Conservation (phyloP, 1,139 yeast species). For the Pichia inconspicua region DNA sequence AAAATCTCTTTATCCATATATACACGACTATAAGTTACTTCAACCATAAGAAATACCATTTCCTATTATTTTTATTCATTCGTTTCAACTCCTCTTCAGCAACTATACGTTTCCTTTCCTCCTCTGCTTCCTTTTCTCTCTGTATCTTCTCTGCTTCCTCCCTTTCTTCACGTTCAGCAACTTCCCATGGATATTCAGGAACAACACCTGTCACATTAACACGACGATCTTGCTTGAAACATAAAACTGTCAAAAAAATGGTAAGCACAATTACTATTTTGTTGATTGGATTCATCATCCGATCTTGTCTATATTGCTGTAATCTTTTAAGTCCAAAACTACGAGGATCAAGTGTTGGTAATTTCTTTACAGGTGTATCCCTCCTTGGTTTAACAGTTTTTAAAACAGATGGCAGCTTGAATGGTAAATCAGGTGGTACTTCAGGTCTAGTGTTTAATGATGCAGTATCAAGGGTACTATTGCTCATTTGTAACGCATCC, state of each 20-base stretch:
- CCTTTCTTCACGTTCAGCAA: conserved; percentile 33
- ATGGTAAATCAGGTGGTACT: conserved; percentile 49
- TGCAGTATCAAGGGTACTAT: conserved; percentile 7
- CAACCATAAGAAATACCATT: conserved; percentile 42
- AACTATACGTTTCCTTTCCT: not conserved
- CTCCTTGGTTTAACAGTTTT: conserved; percentile 26
- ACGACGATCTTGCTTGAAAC: conserved; percentile 42
- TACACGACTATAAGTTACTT: not conserved
- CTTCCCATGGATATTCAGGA: conserved; percentile 28
- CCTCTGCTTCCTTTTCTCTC: conserved; percentile 1
- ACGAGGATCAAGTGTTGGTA: conserved; percentile 39
- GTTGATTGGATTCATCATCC: conserved; percentile 48
- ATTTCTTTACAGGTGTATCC: conserved; percentile 29
- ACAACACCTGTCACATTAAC: conserved; percentile 45
- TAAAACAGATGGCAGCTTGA: conserved; percentile 35
- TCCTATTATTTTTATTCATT: conserved; percentile 5
- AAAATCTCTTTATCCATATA: too few relatives aligned
- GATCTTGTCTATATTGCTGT: conserved; percentile 39
- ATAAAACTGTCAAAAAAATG: conserved; percentile 36
- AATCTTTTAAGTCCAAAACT: conserved; percentile 39
- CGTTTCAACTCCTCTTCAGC: not conserved
- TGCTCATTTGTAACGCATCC: conserved; percentile 12
- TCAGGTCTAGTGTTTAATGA: conserved; percentile 12
- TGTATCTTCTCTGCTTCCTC: conserved; percentile 9
- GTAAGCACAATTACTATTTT: conserved; percentile 42